Conservation (phyloP, 352 stramenopile species). For the Aphanomyces cochlioides region DNA sequence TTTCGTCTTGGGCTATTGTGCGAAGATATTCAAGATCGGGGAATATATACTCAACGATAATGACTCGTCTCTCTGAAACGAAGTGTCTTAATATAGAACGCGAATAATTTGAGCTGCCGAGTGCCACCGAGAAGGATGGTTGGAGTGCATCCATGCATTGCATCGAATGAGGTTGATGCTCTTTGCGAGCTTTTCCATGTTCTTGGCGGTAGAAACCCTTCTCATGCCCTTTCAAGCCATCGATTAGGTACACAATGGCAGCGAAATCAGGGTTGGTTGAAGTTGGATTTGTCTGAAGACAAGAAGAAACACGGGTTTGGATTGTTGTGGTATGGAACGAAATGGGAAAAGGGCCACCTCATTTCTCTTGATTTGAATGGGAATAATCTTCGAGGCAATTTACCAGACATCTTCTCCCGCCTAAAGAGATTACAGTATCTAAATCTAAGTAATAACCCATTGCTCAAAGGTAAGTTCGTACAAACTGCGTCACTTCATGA, state of each 20-base stretch:
- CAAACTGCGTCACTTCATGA: not conserved
- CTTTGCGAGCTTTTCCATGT: too few relatives aligned
- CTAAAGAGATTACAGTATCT: not conserved
- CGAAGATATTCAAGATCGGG: too few relatives aligned
- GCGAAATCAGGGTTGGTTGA: not conserved
- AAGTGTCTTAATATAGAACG: too few relatives aligned
- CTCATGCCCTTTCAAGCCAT: too few relatives aligned
- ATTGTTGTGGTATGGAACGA: conserved; percentile 2
- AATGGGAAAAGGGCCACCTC: not conserved
- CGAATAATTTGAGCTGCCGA: too few relatives aligned
- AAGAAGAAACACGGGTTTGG: not conserved
- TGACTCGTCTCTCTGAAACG: too few relatives aligned
- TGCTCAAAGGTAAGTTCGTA: not conserved
- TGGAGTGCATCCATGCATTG: too few relatives aligned
- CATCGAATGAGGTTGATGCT: too few relatives aligned
- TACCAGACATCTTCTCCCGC: not conserved
- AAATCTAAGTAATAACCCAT: not conserved
- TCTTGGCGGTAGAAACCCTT: too few relatives aligned
- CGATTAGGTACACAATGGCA: not conserved
- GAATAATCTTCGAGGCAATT: not conserved
- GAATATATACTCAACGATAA: too few relatives aligned
- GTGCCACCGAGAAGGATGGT: too few relatives aligned
- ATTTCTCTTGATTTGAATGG: not conserved
- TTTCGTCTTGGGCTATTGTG: too few relatives aligned
- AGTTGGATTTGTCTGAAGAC: not conserved